These are phyloP conservation scores for Fusarium irregulare DNA, from an alignment of 2,329 filamentous ascomycete species.

Conservation along the genomic window DNA sequence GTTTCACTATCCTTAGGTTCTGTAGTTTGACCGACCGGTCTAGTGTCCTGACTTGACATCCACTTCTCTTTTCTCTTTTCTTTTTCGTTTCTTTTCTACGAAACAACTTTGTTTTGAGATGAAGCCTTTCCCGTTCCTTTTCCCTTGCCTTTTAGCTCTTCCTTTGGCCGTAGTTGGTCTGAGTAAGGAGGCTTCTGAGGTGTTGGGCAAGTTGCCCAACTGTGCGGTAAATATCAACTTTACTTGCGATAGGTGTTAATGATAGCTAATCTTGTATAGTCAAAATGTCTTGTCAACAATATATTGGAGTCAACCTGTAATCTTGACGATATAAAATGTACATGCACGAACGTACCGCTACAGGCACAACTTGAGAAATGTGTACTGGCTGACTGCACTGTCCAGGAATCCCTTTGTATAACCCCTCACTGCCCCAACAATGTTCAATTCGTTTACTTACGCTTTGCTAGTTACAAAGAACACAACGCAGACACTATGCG, in stretches of 20 bases:
- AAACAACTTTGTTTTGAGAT: neutral
- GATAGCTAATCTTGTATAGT: slow-evolving; percentile 27
- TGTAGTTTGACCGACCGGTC: neutral
- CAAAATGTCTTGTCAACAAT: slow-evolving; percentile 41
- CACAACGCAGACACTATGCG: slow-evolving; percentile 43
- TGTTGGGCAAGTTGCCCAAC: slow-evolving; percentile 39
- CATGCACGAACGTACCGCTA: slow-evolving; percentile 47
- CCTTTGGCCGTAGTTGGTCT: neutral
- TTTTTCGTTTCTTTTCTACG: neutral
- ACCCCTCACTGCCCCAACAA: neutral
- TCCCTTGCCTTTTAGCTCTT: slow-evolving; percentile 13
- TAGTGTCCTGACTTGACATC: neutral
- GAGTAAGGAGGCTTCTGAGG: neutral
- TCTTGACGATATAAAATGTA: slow-evolving; percentile 44
- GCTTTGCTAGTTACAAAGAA: slow-evolving; percentile 38
- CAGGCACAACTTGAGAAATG: slow-evolving; percentile 44
- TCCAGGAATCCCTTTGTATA: slow-evolving; percentile 49
- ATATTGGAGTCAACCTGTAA: slow-evolving; percentile 44
- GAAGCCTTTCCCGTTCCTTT: neutral
- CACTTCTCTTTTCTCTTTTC: neutral
- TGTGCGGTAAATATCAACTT: slow-evolving; percentile 46
- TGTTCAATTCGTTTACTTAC: neutral
- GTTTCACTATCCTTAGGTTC: neutral
- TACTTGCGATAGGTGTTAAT: neutral
- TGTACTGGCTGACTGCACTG: slow-evolving; percentile 44